These are phyloP conservation scores for Talaromyces pinophilus DNA, from an alignment of 2,329 filamentous ascomycete species.

Conservation along the genomic window DNA sequence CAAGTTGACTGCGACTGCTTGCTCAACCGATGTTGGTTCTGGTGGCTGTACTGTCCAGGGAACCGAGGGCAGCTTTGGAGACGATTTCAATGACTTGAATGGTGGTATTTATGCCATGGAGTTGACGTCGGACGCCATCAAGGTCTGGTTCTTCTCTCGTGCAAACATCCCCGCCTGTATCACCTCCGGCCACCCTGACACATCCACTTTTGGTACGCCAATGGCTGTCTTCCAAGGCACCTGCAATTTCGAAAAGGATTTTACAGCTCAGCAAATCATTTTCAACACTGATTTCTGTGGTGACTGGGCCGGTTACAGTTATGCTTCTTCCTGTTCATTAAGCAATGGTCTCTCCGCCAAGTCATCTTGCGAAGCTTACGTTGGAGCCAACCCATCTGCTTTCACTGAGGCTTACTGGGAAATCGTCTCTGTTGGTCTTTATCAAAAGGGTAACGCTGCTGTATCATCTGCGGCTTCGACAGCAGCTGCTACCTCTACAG, in stretches of 20 bases:
- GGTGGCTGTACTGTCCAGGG: slow-evolving; percentile 47
- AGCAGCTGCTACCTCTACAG: slow-evolving; percentile 1
- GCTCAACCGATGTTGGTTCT: slow-evolving; percentile 45
- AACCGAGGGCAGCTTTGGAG: slow-evolving; percentile 50
- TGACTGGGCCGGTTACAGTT: slow-evolving; percentile 56
- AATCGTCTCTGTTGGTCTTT: slow-evolving; percentile 73
- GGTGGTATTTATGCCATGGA: slow-evolving; percentile 56
- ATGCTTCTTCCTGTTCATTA: slow-evolving; percentile 55
- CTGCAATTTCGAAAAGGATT: slow-evolving; percentile 45
- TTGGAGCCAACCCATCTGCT: slow-evolving; percentile 66
- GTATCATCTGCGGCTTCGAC: slow-evolving; percentile 13
- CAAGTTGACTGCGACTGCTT: slow-evolving; percentile 50
- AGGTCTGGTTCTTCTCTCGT: slow-evolving; percentile 56
- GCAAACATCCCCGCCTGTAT: slow-evolving; percentile 50
- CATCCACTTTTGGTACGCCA: slow-evolving; percentile 49
- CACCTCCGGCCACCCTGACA: slow-evolving; percentile 45
- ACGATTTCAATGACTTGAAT: slow-evolving; percentile 53
- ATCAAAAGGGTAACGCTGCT: slow-evolving; percentile 32
- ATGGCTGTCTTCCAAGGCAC: slow-evolving; percentile 48
- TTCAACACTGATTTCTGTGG: slow-evolving; percentile 59
- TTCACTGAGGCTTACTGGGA: slow-evolving; percentile 78
- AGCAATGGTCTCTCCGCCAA: slow-evolving; percentile 60
- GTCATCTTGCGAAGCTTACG: slow-evolving; percentile 69
- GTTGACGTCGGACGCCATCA: slow-evolving; percentile 49
- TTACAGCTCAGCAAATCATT: slow-evolving; percentile 46